Evolutionary conservation across 106 monocot genomes (phyloP).

Genomic region (Posidonia australis): DNA sequence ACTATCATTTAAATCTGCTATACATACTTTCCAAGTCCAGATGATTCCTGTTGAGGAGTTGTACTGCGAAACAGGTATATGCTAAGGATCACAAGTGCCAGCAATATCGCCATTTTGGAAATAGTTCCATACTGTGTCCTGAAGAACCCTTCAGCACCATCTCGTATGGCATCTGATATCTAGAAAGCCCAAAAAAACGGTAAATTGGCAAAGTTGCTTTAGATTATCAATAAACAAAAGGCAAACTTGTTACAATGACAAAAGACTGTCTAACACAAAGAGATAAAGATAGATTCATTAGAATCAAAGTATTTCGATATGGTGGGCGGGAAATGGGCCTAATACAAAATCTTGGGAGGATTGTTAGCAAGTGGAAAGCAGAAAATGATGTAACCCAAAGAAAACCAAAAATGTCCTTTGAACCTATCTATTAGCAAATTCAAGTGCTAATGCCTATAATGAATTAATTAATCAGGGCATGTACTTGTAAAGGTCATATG

Average conservation of each 20-base stretch:
- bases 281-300: too few relatives aligned
- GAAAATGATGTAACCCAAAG: too few relatives aligned
- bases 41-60: slow-evolving; percentile 89
- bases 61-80: slow-evolving; percentile 86
- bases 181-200: slow-evolving; percentile 5
- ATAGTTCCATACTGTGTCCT: slow-evolving; percentile 97
- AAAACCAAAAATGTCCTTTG: too few relatives aligned
- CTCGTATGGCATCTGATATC: slow-evolving; percentile 99
- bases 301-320: too few relatives aligned
- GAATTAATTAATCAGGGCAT: too few relatives aligned
- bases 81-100: slow-evolving; percentile 74
- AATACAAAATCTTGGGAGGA: too few relatives aligned
- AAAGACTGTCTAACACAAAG: background rate
- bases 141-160: slow-evolving; percentile 99
- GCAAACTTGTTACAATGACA: background rate
- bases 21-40: slow-evolving; percentile 76
- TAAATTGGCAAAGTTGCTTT: background rate
- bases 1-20: background rate
- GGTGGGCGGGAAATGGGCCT: too few relatives aligned
- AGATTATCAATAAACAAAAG: too few relatives aligned
- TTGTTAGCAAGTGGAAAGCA: too few relatives aligned
- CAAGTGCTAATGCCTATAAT: too few relatives aligned
- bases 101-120: slow-evolving; percentile 88
- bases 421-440: too few relatives aligned
- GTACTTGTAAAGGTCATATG: too few relatives aligned